Conservation (phyloP, 768 basidiomycete genomes). For the Mycena venus region DNA sequence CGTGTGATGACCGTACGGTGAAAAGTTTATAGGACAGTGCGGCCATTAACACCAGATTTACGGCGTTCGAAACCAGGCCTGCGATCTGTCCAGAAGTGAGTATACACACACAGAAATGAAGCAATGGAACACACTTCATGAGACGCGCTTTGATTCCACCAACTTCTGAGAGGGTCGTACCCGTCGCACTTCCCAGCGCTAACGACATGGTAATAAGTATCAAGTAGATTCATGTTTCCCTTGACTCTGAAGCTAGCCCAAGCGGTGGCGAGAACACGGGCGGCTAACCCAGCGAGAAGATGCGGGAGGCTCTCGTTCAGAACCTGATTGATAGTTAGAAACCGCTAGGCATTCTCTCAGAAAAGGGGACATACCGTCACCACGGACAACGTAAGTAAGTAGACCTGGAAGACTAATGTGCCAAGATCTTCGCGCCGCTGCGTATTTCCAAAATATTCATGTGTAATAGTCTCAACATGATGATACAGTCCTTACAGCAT, state of each 20-base stretch:
- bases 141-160: constrained; percentile 53
- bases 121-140: constrained; percentile 51
- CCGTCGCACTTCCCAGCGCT: constrained; percentile 54
- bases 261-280: constrained; percentile 59
- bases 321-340: constrained; percentile 47
- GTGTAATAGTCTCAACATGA: not conserved
- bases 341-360: not conserved
- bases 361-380: constrained; percentile 54
- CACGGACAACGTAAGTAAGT: constrained; percentile 61
- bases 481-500: constrained; percentile 36
- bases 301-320: constrained; percentile 67
- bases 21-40: constrained; percentile 58
- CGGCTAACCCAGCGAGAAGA: constrained; percentile 60
- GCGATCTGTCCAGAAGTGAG: constrained; percentile 48
- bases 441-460: constrained; percentile 33
- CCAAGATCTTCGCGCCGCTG: constrained; percentile 62
- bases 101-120: not conserved
- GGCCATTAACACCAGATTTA: constrained; percentile 51
- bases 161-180: constrained; percentile 55
- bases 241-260: constrained; percentile 62
- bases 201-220: constrained; percentile 39
- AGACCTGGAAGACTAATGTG: constrained; percentile 59
- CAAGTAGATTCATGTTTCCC: constrained; percentile 45
- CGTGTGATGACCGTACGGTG: constrained; percentile 45
- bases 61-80: constrained; percentile 53